phyloP scores from a whole-genome alignment of 1,284 basidiomycete species.

The Cutaneotrichosporon sp. region DNA sequence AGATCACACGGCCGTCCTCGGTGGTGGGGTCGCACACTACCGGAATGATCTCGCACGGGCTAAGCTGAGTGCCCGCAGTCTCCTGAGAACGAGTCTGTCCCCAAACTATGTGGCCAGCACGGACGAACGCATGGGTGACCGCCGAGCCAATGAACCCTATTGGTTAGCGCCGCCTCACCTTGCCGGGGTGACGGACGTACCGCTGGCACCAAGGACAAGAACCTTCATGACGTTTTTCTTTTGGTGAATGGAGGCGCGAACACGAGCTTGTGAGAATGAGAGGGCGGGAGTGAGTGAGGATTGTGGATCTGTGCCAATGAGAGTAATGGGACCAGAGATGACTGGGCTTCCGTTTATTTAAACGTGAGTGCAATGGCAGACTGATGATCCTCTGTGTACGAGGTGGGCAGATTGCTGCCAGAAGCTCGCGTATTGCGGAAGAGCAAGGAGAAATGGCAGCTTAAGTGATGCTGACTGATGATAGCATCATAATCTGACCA shows the following conservation, averaged over 20 bases:
- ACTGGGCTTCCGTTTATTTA: too few relatives aligned
- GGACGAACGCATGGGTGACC: conserved; percentile 57
- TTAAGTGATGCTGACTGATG: too few relatives aligned
- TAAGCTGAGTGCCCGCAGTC: conserved; percentile 22
- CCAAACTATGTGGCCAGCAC: conserved; percentile 60
- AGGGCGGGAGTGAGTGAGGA: too few relatives aligned
- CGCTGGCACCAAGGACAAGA: conserved; percentile 7
- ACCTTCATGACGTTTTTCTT: not conserved
- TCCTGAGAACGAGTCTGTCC: conserved; percentile 56
- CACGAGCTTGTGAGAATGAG: too few relatives aligned
- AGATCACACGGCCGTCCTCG: conserved; percentile 42
- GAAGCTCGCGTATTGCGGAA: too few relatives aligned
- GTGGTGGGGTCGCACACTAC: conserved; percentile 54
- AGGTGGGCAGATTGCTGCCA: too few relatives aligned
- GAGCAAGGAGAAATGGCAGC: too few relatives aligned
- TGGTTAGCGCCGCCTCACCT: not conserved
- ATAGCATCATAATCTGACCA: too few relatives aligned
- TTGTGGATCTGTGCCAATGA: too few relatives aligned
- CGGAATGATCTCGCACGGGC: conserved; percentile 59
- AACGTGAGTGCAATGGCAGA: too few relatives aligned
- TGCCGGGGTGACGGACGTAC: not conserved
- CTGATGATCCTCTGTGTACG: too few relatives aligned
- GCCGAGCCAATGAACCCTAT: conserved; percentile 58
- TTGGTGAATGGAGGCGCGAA: not conserved
- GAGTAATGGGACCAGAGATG: too few relatives aligned